Percentiles rank a stretch among this genome's conserved stretches.
Evolutionary conservation across 805 yeast species (phyloP).

Genomic region (Hanseniaspora nectarophila): DNA sequence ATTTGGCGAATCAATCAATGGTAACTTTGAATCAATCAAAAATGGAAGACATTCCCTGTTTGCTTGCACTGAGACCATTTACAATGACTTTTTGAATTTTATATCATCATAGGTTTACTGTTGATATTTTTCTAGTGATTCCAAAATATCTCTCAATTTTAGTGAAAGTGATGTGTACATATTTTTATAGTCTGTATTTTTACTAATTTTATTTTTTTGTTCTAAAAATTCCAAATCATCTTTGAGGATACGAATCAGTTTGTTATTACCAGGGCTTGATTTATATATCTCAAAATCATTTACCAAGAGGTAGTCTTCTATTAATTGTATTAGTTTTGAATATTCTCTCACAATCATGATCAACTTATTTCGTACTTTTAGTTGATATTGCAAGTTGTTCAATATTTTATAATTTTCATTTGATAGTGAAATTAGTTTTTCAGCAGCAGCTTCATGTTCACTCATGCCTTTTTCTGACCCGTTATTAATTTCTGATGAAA

Average conservation of each 20-base stretch:
- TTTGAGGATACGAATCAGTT: background rate
- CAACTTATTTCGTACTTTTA: background rate
- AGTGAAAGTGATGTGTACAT: background rate
- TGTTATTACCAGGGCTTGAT: background rate
- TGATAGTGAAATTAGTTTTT: background rate
- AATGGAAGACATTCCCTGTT: constrained; percentile 13
- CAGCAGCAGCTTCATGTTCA: background rate
- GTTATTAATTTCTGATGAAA: background rate
- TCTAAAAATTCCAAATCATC: background rate
- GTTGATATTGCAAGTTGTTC: background rate
- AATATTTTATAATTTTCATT: constrained; percentile 9
- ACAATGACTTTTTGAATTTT: background rate
- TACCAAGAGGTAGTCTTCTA: background rate
- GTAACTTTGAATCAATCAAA: background rate
- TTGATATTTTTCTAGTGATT: background rate
- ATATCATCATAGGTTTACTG: background rate
- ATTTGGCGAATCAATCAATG: background rate
- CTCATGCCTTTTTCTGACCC: background rate
- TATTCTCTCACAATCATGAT: background rate
- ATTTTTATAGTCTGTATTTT: background rate
- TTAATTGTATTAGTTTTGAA: background rate
- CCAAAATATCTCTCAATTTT: background rate
- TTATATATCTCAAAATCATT: background rate
- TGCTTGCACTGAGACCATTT: background rate
- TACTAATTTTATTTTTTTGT: background rate